Percentiles rank a stretch among this genome's conserved stretches.
Evolutionary conservation across 192 early-diverging fungal species (phyloP).

Genomic region (Backusella liffmaniae): DNA sequence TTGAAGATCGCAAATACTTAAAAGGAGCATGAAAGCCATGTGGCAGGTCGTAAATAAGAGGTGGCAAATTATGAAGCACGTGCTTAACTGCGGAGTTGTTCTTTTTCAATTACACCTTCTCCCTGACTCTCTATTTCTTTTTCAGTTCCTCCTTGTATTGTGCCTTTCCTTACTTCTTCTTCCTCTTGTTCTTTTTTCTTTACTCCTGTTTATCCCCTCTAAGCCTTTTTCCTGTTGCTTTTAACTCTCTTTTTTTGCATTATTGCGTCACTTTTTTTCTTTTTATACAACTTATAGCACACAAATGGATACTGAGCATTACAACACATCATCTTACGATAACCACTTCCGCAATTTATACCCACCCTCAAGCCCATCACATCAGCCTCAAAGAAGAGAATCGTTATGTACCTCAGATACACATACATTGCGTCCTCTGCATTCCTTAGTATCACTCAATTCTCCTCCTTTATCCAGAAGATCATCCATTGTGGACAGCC

Average conservation of each 20-base stretch:
- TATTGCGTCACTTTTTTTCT: background rate
- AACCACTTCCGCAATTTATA: background rate
- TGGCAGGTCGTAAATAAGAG: background rate
- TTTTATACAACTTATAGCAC: background rate
- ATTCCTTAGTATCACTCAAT: conserved; percentile 23
- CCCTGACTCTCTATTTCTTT: background rate
- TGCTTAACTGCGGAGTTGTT: conserved; percentile 8
- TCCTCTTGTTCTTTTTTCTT: background rate
- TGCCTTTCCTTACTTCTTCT: background rate
- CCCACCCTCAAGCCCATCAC: conserved; percentile 8
- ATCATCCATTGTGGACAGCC: conserved; percentile 8
- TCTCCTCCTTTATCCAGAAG: conserved; percentile 24
- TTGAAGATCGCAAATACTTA: background rate
- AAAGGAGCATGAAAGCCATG: conserved; percentile 5
- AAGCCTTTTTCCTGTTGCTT: background rate
- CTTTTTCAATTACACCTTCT: background rate
- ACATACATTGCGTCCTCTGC: conserved; percentile 14
- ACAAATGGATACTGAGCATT: background rate
- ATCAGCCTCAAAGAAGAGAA: conserved; percentile 16
- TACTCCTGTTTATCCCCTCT: background rate
- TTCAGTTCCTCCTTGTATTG: background rate
- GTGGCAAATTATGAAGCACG: conserved; percentile 8
- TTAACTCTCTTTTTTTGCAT: background rate
- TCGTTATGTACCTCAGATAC: conserved; percentile 28
- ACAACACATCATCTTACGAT: background rate